Evolutionary conservation across 2,329 filamentous ascomycete genomes (phyloP).

Genomic region (Colletotrichum sp.): DNA sequence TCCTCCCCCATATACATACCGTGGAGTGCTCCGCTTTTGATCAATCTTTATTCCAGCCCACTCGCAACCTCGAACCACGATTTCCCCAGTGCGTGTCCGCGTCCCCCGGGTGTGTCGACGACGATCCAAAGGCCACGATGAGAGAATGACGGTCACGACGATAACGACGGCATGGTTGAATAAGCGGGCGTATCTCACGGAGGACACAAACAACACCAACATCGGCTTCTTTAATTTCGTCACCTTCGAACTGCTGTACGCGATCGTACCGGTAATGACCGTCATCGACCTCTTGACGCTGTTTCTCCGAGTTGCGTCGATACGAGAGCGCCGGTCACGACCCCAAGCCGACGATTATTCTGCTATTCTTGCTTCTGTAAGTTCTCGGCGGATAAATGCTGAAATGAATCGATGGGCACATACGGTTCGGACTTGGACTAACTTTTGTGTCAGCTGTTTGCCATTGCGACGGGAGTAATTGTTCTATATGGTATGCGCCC

Average conservation of each 20-base stretch:
- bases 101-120: background rate
- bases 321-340: background rate
- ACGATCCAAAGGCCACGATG: background rate
- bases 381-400: background rate
- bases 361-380: background rate
- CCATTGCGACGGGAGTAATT: background rate
- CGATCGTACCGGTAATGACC: background rate
- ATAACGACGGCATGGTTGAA: background rate
- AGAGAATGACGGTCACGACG: background rate
- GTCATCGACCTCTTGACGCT: background rate
- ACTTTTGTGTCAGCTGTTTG: background rate
- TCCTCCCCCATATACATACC: background rate
- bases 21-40: background rate
- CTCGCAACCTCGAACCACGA: background rate
- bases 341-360: background rate
- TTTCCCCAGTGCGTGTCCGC: background rate
- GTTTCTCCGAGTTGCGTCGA: background rate
- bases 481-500: background rate
- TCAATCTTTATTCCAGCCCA: background rate
- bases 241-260: background rate
- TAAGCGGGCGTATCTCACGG: background rate
- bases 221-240: slow-evolving; percentile 5
- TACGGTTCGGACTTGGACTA: background rate
- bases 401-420: rapidly evolving
- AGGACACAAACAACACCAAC: background rate